Percentiles rank a stretch among this genome's conserved stretches.
Conservation (phyloP, 768 basidiomycete species). For the Suillus subluteus region DNA sequence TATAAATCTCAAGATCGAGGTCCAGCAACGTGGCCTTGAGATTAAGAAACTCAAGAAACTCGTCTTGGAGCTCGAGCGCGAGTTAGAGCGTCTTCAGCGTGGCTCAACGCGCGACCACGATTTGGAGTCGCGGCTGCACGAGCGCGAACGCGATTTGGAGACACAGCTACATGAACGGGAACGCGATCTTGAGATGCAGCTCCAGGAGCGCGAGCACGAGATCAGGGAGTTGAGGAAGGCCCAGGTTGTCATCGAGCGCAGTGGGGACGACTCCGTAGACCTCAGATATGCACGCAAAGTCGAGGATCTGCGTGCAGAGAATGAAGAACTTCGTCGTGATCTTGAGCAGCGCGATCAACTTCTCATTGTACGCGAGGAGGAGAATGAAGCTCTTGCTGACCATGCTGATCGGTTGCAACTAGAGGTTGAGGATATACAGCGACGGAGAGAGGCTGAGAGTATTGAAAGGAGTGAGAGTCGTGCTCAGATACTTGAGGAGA, state of each 20-base stretch:
- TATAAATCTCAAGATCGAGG: slow-evolving; percentile 90
- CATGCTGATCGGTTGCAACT: slow-evolving; percentile 64
- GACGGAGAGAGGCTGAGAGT: slow-evolving; percentile 62
- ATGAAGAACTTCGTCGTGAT: slow-evolving; percentile 59
- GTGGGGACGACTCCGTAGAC: slow-evolving; percentile 45
- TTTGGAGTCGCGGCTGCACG: slow-evolving; percentile 38
- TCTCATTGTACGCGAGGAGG: slow-evolving; percentile 62
- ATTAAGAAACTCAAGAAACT: slow-evolving; percentile 92
- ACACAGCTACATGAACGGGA: slow-evolving; percentile 52
- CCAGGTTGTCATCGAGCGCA: slow-evolving; percentile 57
- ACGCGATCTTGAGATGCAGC: slow-evolving; percentile 74
- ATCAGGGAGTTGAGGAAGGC: slow-evolving; percentile 66
- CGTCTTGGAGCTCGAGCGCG: slow-evolving; percentile 80
- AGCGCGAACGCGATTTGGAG: slow-evolving; percentile 36
- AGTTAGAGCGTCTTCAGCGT: slow-evolving; percentile 71
- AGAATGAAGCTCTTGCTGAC: slow-evolving; percentile 72
- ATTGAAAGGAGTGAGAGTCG: slow-evolving; percentile 76
- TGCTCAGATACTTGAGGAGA: slow-evolving; percentile 68
- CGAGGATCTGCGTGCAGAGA: slow-evolving; percentile 63
- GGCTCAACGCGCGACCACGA: slow-evolving; percentile 33
- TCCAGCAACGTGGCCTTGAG: slow-evolving; percentile 87
- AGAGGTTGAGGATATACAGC: slow-evolving; percentile 67
- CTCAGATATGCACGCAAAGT: slow-evolving; percentile 52
- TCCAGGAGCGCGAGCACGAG: slow-evolving; percentile 75
- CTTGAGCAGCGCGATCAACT: slow-evolving; percentile 63